phyloP scores from a whole-genome alignment of 176 grass and related monocot species.

The Cenchrus fungigraminus region DNA sequence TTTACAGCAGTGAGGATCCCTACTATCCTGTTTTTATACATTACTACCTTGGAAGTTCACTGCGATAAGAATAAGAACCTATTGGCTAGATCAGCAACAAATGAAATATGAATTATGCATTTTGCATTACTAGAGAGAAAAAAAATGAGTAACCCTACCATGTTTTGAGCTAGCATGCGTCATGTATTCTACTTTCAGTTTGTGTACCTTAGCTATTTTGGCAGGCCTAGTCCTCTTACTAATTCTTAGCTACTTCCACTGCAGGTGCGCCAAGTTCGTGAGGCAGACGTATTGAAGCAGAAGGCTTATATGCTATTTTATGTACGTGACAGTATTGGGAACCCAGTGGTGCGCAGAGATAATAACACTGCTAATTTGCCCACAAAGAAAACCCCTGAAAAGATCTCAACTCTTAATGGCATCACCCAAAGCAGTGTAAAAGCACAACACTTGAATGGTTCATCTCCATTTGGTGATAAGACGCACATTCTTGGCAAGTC shows the following conservation, averaged over 20 bases:
- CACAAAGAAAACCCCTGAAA: slow-evolving; percentile 51
- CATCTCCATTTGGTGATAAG: slow-evolving; percentile 32
- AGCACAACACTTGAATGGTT: slow-evolving; percentile 40
- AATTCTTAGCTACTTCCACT: slow-evolving; percentile 39
- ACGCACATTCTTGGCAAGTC: slow-evolving; percentile 17
- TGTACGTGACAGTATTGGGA: slow-evolving; percentile 77
- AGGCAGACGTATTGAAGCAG: slow-evolving; percentile 79
- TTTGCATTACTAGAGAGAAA: slow-evolving; percentile 4
- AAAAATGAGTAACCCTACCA: neutral
- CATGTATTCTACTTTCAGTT: slow-evolving; percentile 16
- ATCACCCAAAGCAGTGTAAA: slow-evolving; percentile 15
- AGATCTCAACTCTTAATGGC: slow-evolving; percentile 44
- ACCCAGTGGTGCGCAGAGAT: slow-evolving; percentile 37
- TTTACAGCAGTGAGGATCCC: neutral
- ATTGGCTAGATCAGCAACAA: neutral
- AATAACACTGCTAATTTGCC: slow-evolving; percentile 42
- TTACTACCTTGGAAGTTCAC: neutral
- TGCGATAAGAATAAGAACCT: neutral
- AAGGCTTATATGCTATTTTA: slow-evolving; percentile 99
- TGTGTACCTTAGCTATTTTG: neutral
- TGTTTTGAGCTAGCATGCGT: neutral
- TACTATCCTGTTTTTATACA: slow-evolving; percentile 1
- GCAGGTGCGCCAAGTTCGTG: slow-evolving; percentile 91
- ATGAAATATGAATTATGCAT: neutral
- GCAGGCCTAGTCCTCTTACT: slow-evolving; percentile 14